Evolutionary conservation across 495 filamentous ascomycete genomes (phyloP).

Genomic region (Aspergillus cristatus): DNA sequence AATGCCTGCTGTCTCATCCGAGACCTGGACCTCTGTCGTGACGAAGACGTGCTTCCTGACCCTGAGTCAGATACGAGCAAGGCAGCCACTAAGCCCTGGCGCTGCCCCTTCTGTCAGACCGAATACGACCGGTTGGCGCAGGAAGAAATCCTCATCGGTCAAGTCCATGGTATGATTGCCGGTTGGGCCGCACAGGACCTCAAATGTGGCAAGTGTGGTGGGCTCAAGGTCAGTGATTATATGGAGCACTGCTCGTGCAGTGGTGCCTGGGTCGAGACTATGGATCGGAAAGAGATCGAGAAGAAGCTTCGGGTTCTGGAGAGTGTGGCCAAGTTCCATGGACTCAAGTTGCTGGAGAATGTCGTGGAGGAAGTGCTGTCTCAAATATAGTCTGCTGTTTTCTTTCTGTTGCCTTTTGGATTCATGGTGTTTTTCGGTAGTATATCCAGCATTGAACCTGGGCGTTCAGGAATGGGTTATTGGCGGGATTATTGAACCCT

Average conservation of each 20-base stretch:
- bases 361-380: slow-evolving; percentile 57
- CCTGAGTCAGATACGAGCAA: slow-evolving; percentile 25
- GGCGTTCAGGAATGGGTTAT: too few species aligned
- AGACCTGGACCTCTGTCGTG: slow-evolving; percentile 91
- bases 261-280: slow-evolving; percentile 67
- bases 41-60: slow-evolving; percentile 67
- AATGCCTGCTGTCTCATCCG: slow-evolving; percentile 77
- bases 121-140: slow-evolving; percentile 68
- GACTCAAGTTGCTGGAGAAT: slow-evolving; percentile 66
- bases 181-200: slow-evolving; percentile 88
- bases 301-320: slow-evolving; percentile 57
- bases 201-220: slow-evolving; percentile 56
- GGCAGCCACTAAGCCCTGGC: slow-evolving; percentile 50
- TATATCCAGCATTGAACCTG: not conserved
- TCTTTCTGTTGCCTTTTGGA: slow-evolving; percentile 9
- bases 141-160: slow-evolving; percentile 73
- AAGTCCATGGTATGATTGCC: slow-evolving; percentile 63
- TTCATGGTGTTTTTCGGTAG: slow-evolving; percentile 3
- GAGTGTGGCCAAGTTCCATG: slow-evolving; percentile 69
- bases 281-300: slow-evolving; percentile 59
- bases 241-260: slow-evolving; percentile 95
- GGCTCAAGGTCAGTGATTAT: slow-evolving; percentile 72
- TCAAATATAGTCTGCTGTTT: slow-evolving; percentile 15
- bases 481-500: too few species aligned
- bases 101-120: slow-evolving; percentile 65